phyloP scores from a whole-genome alignment of 2,329 filamentous ascomycete species.

The Westerdykella ornata region DNA sequence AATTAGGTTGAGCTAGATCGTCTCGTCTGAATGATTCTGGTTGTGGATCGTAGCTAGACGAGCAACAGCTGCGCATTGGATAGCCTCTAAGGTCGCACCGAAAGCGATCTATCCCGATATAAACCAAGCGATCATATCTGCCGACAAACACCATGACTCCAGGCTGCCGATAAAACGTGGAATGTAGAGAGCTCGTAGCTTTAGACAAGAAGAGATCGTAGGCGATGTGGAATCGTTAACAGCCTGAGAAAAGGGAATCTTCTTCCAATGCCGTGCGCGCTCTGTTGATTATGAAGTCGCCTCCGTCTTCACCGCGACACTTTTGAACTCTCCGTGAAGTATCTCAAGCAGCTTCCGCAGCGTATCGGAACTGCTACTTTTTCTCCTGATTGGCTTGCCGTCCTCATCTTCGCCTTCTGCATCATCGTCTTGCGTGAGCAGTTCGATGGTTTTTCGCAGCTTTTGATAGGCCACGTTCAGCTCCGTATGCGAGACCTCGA shows the following conservation, averaged over 20 bases:
- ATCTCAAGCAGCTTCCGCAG: slow-evolving; percentile 36
- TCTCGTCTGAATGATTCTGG: too few species aligned
- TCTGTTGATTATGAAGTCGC: slow-evolving; percentile 2
- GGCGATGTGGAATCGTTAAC: slow-evolving; percentile 2
- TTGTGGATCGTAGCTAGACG: too few species aligned
- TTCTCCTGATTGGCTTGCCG: slow-evolving; percentile 13
- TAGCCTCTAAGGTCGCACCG: too few species aligned
- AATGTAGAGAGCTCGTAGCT: slow-evolving; percentile 10
- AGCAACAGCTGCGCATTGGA: too few species aligned
- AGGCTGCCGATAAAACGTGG: slow-evolving; percentile 7
- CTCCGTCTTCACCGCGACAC: slow-evolving; percentile 19
- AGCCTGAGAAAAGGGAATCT: slow-evolving; percentile 1
- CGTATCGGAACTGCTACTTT: slow-evolving; percentile 30
- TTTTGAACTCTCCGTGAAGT: slow-evolving; percentile 34
- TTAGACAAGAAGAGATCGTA: slow-evolving; percentile 10
- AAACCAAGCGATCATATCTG: too few species aligned
- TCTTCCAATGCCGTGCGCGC: slow-evolving; percentile 1
- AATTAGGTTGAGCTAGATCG: too few species aligned
- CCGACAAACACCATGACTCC: too few species aligned
- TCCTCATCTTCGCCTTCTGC: slow-evolving; percentile 27
- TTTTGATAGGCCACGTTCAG: slow-evolving; percentile 37
- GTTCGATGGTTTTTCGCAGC: slow-evolving; percentile 36
- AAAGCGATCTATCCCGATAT: too few species aligned
- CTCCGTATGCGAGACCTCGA: slow-evolving; percentile 49
- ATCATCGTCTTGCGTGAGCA: slow-evolving; percentile 32